Evolutionary conservation across 257 asterid species (phyloP), one percentile per base, ranked within the genome.

Genomic region (Verbena officinalis): DNA sequence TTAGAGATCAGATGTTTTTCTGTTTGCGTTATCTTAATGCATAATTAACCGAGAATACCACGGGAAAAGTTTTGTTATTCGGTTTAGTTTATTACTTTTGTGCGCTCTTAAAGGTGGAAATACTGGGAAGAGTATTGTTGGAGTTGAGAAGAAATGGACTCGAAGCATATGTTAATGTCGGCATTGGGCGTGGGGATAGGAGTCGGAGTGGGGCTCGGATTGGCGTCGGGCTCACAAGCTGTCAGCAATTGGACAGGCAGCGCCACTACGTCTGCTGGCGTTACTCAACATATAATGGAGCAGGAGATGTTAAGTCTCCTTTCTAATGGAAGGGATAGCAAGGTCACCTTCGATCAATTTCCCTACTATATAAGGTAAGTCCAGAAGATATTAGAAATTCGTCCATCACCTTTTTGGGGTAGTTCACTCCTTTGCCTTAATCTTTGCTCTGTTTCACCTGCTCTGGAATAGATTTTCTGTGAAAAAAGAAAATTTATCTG

Each of bases 121-220:
- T n/a, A n/a, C 20, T 70, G 38, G 44, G 16, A 43, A 2, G 17
- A 3, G 11, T 5, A 7, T 9, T 21, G 62, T 52, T 55, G 46
- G 71, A 24, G 30, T 21, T 48, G 67, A 59, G 81, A 21, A 62
- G 80, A 67, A 52, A 90, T 90, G 96, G 96, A 86, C 40, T 81
- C 87, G 71, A 90, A 84, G 76, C 81, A 81, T 62, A 63, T 90
- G 84, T 54, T 88, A 75, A 69, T 87, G 80, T 90, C 97, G 13
- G 97, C 97, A 12, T 69, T 88, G 57, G 83, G 95, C 9, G 86
- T 87, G 40, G 96, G 97, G 55, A 79, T 89, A 59, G 94, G 95
- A 43, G 88, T 87, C 1, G 97, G 91, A 21, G 86, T 90, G 22
- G 97, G 96, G 39, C 55, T 88, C 20, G 97, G 96, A 43, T 73